Evolutionary conservation across 306 rosid genomes (phyloP).

Genomic region (Crataegus laevigata): DNA sequence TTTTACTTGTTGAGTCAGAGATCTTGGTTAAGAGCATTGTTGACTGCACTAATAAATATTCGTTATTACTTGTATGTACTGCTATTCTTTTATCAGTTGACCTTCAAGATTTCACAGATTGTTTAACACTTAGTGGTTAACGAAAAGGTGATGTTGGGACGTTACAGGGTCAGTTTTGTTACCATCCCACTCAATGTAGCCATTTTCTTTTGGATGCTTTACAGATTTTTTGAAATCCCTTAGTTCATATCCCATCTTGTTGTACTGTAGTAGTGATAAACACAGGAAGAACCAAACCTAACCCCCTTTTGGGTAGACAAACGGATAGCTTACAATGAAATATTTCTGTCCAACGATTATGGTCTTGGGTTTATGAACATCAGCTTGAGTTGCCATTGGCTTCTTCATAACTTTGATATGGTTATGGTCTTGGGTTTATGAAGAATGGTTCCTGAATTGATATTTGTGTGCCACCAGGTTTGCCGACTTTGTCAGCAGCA

Average conservation of each 20-base stretch:
- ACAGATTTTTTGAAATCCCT: not conserved
- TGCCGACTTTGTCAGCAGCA: slow-evolving; percentile 82
- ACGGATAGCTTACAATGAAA: not conserved
- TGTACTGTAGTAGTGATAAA: not conserved
- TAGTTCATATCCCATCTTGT: not conserved
- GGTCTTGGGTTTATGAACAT: not conserved
- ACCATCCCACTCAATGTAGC: not conserved
- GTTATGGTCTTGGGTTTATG: not conserved
- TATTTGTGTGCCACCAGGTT: slow-evolving; percentile 48
- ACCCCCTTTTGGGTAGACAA: not conserved
- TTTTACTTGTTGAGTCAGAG: not conserved
- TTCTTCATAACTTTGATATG: not conserved
- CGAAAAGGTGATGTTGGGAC: not conserved
- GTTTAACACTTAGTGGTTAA: not conserved
- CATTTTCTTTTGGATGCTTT: not conserved
- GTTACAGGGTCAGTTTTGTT: not conserved
- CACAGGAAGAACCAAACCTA: not conserved
- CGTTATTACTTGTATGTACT: not conserved
- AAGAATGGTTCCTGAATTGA: slow-evolving; percentile 17
- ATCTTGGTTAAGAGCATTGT: slow-evolving; percentile 18
- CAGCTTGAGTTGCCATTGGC: not conserved
- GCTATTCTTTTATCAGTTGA: not conserved
- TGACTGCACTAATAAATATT: not conserved
- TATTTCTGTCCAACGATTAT: not conserved
- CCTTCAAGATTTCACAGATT: not conserved